These are phyloP conservation scores for Curvularia sp. DNA, from an alignment of 2,329 filamentous ascomycete genomes.

Conservation along the genomic window DNA sequence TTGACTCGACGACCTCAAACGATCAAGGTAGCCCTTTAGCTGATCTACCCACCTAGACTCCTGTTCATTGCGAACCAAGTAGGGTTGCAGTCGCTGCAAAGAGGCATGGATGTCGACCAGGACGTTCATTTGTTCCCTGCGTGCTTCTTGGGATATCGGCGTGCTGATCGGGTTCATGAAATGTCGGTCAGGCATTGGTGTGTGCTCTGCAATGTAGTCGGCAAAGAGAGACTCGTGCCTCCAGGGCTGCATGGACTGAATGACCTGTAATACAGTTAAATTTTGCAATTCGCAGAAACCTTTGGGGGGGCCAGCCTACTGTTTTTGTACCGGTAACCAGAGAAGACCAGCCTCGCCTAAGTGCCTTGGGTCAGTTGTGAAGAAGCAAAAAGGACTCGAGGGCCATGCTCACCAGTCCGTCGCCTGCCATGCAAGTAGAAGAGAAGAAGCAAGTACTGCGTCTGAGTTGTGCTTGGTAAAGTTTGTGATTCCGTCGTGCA, in stretches of 20 bases:
- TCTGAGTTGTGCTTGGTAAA: conserved; percentile 90
- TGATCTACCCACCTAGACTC: conserved; percentile 60
- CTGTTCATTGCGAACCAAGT: conserved; percentile 54
- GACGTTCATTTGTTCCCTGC: conserved; percentile 63
- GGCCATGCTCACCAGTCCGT: conserved; percentile 82
- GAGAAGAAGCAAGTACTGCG: conserved; percentile 87
- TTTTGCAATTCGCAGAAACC: not conserved
- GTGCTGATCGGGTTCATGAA: conserved; percentile 71
- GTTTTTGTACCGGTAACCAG: conserved; percentile 90
- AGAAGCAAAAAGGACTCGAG: not conserved
- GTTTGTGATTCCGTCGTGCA: conserved; percentile 83
- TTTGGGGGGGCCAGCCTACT: conserved; percentile 62
- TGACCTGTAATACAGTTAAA: conserved; percentile 64
- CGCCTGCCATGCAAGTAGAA: conserved; percentile 93
- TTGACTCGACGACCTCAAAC: conserved; percentile 51
- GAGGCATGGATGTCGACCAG: conserved; percentile 54
- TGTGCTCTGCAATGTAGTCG: conserved; percentile 81
- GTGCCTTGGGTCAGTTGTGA: conserved; percentile 19
- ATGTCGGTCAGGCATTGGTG: conserved; percentile 44
- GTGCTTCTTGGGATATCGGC: conserved; percentile 63
- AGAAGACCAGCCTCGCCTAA: conserved; percentile 88
- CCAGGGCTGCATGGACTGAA: conserved; percentile 90
- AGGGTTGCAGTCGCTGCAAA: conserved; percentile 54
- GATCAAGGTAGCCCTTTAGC: conserved; percentile 57
- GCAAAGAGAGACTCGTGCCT: conserved; percentile 87